Conservation (phyloP, 208 protist genomes). For the Balamuthia mandrillaris region DNA sequence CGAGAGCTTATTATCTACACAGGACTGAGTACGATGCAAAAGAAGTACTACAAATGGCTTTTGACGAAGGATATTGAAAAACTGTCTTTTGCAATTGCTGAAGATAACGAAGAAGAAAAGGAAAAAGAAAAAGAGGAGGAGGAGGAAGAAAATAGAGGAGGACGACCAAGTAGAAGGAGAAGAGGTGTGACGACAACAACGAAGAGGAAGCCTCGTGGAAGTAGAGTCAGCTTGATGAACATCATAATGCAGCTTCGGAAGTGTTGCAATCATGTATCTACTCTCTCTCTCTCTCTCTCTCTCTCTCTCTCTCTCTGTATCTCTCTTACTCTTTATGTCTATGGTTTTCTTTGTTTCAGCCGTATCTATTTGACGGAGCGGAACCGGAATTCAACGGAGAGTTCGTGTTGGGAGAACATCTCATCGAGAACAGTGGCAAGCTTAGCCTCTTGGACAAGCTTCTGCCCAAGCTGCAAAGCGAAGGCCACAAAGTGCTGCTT, state of each 20-base stretch:
- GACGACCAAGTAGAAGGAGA: too few species aligned
- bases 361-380: constrained; percentile 70
- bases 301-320: too few species aligned
- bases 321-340: too few species aligned
- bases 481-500: constrained; percentile 86
- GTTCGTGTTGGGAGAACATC: constrained; percentile 32
- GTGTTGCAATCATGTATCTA: constrained; percentile 86
- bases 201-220: too few species aligned
- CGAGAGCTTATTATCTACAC: constrained; percentile 64
- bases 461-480: constrained; percentile 73
- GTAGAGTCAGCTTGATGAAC: constrained; percentile 69
- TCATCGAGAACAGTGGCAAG: constrained; percentile 75
- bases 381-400: constrained; percentile 10
- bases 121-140: too few species aligned
- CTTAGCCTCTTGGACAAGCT: constrained; percentile 86
- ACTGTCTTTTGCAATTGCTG: too few species aligned
- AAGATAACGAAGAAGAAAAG: too few species aligned
- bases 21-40: constrained; percentile 61
- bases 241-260: constrained; percentile 87
- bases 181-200: too few species aligned
- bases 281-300: constrained; percentile 78
- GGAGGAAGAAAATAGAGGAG: too few species aligned
- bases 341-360: too few species aligned
- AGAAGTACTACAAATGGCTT: constrained; percentile 74
- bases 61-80: constrained; percentile 71